These are phyloP conservation scores for Aureobasidium sp. DNA, from an alignment of 2,329 filamentous ascomycete genomes.

Conservation along the genomic window DNA sequence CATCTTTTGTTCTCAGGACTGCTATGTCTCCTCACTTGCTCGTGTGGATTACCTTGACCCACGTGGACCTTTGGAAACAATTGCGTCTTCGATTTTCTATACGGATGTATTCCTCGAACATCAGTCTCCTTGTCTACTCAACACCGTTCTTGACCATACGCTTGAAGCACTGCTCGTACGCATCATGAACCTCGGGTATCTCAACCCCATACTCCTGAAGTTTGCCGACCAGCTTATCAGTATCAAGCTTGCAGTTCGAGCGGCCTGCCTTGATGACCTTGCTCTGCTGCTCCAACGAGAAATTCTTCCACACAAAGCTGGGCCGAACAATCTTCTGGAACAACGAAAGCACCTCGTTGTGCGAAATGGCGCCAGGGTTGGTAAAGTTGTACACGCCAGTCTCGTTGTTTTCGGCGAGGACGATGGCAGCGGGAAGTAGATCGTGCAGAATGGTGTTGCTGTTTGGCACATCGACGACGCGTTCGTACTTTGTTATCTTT, in stretches of 20 bases:
- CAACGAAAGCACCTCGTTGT: constrained; percentile 59
- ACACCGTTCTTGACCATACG: constrained; percentile 43
- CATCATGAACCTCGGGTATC: constrained; percentile 56
- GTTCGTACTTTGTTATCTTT: constrained; percentile 60
- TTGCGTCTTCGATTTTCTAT: background rate
- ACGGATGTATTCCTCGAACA: background rate
- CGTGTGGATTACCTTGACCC: no score
- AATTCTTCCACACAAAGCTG: constrained; percentile 57
- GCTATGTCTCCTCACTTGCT: no score
- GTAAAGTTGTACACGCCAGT: constrained; percentile 64
- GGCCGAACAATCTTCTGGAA: constrained; percentile 60
- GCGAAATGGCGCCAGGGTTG: constrained; percentile 63
- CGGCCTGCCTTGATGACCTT: constrained; percentile 62
- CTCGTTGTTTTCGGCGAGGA: constrained; percentile 55
- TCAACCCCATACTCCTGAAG: constrained; percentile 52
- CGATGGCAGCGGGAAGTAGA: constrained; percentile 54
- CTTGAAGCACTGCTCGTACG: constrained; percentile 56
- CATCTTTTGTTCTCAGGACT: no score
- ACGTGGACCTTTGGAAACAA: no score
- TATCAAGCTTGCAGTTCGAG: constrained; percentile 58
- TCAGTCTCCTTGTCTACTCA: background rate
- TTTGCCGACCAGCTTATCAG: constrained; percentile 54
- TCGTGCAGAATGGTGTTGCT: constrained; percentile 61
- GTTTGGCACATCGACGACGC: constrained; percentile 61
- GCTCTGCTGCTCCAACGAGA: constrained; percentile 58